A percentile compares a stretch with the other conserved stretches of the same genome.
Evolutionary conservation across 495 filamentous ascomycete genomes (phyloP).

Genomic region (Aspergillus nidulans): DNA sequence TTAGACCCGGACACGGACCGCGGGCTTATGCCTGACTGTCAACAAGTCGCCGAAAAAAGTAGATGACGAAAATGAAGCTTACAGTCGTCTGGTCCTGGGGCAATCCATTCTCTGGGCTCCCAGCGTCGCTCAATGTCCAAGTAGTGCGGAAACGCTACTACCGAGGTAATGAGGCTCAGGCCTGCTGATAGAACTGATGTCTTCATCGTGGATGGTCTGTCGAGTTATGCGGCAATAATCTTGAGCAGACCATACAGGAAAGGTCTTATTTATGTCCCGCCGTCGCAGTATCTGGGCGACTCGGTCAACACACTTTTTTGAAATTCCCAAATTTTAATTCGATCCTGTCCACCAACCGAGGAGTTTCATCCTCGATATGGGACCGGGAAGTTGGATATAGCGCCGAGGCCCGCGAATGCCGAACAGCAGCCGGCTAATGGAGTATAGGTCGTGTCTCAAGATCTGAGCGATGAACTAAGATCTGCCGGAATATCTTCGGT

Average conservation of each 20-base stretch:
- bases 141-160: constrained; percentile 10
- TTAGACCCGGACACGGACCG: constrained; percentile 44
- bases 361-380: not conserved
- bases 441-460: too few species aligned
- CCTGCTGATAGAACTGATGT: not conserved
- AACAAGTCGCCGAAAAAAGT: too few species aligned
- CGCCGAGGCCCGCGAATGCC: not conserved
- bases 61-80: not conserved
- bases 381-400: not conserved
- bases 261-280: not conserved
- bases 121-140: not conserved
- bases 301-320: not conserved
- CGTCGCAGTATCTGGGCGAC: not conserved
- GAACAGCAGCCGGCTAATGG: too few species aligned
- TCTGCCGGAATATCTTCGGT: not conserved
- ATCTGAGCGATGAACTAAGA: not conserved
- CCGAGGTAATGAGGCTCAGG: constrained; percentile 1
- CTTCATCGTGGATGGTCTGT: constrained; percentile 10
- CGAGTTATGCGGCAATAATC: too few species aligned
- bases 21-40: constrained; percentile 6
- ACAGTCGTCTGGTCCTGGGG: constrained; percentile 11
- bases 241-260: too few species aligned
- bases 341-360: not conserved
- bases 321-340: not conserved
- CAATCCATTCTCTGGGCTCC: constrained; percentile 10